Evolutionary conservation across 2,329 filamentous ascomycete genomes (phyloP).

Genomic region (Aspergillus thermomutatus): DNA sequence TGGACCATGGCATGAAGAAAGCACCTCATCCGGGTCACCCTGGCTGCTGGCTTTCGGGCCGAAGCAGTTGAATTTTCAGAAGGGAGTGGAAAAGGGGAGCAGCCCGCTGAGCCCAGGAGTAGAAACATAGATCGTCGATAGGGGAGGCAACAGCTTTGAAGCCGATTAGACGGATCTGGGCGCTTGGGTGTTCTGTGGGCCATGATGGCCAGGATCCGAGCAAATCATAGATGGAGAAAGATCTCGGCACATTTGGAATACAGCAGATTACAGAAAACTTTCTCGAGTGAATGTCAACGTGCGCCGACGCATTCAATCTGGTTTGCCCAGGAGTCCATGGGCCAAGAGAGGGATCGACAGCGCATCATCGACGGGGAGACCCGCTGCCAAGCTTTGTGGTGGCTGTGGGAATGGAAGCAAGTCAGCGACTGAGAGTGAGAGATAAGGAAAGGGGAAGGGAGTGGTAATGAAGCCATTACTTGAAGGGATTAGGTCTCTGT

Average conservation of each 20-base stretch:
- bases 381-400: conserved; percentile 33
- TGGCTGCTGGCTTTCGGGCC: background rate
- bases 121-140: background rate
- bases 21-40: background rate
- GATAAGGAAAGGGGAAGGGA: conserved; percentile 1
- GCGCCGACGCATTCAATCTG: conserved; percentile 14
- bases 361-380: conserved; percentile 22
- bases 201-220: background rate
- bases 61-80: background rate
- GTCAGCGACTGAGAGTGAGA: background rate
- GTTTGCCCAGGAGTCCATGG: conserved; percentile 6
- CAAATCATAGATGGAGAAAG: background rate
- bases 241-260: background rate
- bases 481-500: background rate
- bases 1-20: background rate
- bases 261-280: background rate
- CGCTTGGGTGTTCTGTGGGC: background rate
- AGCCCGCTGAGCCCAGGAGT: background rate
- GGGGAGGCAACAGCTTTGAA: background rate
- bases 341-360: conserved; percentile 32
- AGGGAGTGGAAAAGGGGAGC: background rate
- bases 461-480: background rate
- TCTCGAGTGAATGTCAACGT: conserved; percentile 2
- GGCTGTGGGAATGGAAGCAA: conserved; percentile 13
- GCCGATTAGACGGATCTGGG: background rate